Base-by-base conservation (phyloP, 176 grass and related monocot genomes). In the Poa annua region DNA sequence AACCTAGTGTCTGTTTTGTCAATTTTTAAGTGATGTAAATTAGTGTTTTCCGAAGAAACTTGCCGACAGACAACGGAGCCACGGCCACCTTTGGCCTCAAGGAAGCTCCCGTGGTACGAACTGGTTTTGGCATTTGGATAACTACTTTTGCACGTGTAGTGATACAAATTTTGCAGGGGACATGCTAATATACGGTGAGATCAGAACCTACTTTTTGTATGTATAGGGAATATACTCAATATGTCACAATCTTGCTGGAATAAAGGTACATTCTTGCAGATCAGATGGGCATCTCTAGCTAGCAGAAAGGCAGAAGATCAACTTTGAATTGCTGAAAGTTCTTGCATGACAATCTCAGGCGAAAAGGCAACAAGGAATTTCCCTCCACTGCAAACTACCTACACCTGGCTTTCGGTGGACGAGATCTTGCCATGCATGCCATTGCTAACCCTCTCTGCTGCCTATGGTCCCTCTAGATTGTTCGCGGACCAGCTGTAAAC, bases 271-370 rank as follows among this genome's bases (percentile, higher is more conserved):
- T 66, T 16, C n/a, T 24, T 86, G 82, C 66, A 83, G 57, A 90
- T 90, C 68, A 79, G 88, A 79, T 86, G 79, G 84, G 79, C 88
- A 90, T 83, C 80, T 83, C 19, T 41, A 32, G 84, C 80, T 74
- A 83, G 66, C 66, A 86, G 12, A 90, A 80, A 79, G 57, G 66
- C 69, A 19, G 16, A 67, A 78, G 74, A 86, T 79, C 54, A 51
- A 51, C 71, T 79, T 74, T 59, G 79, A 74, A 75, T 75, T 83
- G 74, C 71, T 41, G 29, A 80, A 83, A 86, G 66, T 52, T 81
- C 79, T 66, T 66, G 76, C 66, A 74, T 77, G 71, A 19, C 57
- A 66, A 66, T 44, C 33, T 48, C 78, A 71, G 69, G 32, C 17
- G 41, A 44, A 84, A 85, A 72, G 79, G 88, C 35, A 32, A 42